Base-by-base conservation (phyloP, 306 rosid genomes). In the Myrica gale region DNA sequence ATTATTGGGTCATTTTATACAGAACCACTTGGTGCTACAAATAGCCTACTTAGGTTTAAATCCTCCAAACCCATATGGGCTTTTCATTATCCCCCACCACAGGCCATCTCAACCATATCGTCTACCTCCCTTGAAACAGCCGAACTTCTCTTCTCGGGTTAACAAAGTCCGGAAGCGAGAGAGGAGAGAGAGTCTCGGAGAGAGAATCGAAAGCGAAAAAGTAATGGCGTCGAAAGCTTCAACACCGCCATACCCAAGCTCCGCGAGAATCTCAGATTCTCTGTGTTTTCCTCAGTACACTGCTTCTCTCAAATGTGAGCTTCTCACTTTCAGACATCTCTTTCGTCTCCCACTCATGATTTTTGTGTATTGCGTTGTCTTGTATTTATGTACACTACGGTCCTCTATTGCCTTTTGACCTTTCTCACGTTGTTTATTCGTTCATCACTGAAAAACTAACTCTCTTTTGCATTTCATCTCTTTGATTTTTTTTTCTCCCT, bases 231-330 rank as follows among this genome's bases (percentile, higher is more conserved):
- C 94, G 7, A 78, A 69, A 73, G 81, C 65, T 47, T 83, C 98
- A 54, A 69, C 86, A 45, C 86, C 89, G 57, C 81, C 94, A 17
- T 85, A 87, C 82, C 77, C 88, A 15, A 89, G 97, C 78, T 85
- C 96, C 63, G 90, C 97, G 0, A 91, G 87, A 82, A 79, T 93
- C 76, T 20, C 98, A 6, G 98, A 93, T 81, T 93, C 98, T 82
- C 88, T 57, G 11, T 93, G 98, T 75, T 93, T 48, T 90, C 88
- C 92, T 83, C 92, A 93, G 56, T 93, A 93, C 78, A 84, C 91
- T 17, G 97, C 97, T 81, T 90, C 98, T 75, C 91, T 93, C 73
- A 91, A 93, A 85, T 93, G 97, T 93, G 45, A 71, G 76, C 11
- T 63, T 5, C 42, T 9, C 57, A 66, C 23, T 45, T 7, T 8